These are phyloP conservation scores for Didymella sp. DNA, from an alignment of 2,329 filamentous ascomycete genomes.

Conservation along the genomic window DNA sequence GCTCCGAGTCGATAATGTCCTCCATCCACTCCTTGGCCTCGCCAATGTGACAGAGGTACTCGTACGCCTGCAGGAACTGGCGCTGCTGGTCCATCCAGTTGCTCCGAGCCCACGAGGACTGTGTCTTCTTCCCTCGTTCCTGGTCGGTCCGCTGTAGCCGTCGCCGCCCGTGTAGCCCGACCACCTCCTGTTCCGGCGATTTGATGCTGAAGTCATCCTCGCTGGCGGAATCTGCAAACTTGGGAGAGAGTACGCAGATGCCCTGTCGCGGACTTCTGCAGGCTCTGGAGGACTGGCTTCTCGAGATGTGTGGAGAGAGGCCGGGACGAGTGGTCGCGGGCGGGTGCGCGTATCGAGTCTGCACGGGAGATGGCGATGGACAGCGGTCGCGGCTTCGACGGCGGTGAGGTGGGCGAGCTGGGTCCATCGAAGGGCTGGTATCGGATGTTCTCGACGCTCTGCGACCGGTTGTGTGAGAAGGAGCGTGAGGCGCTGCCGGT, in stretches of 20 bases:
- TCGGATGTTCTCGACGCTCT: slow-evolving; percentile 52
- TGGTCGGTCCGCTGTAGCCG: slow-evolving; percentile 75
- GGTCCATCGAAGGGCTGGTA: slow-evolving; percentile 56
- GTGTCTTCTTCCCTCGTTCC: slow-evolving; percentile 59
- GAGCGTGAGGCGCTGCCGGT: slow-evolving; percentile 26
- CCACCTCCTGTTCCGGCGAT: slow-evolving; percentile 81
- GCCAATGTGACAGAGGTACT: slow-evolving; percentile 98
- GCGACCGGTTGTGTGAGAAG: slow-evolving; percentile 41
- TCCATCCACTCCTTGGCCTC: slow-evolving; percentile 99
- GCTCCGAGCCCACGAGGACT: slow-evolving; percentile 73
- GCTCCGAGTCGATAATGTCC: slow-evolving; percentile 80
- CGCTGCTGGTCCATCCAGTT: slow-evolving; percentile 99
- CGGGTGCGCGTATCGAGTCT: slow-evolving; percentile 49
- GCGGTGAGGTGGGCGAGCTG: slow-evolving; percentile 49
- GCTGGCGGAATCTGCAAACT: slow-evolving; percentile 76
- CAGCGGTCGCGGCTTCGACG: slow-evolving; percentile 53
- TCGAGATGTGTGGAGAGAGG: slow-evolving; percentile 47
- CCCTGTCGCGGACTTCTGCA: slow-evolving; percentile 88
- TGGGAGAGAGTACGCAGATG: slow-evolving; percentile 86
- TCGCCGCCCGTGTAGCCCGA: slow-evolving; percentile 82
- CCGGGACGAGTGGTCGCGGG: slow-evolving; percentile 42
- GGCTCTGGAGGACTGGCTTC: slow-evolving; percentile 71
- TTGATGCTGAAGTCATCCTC: slow-evolving; percentile 83
- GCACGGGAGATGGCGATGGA: slow-evolving; percentile 50
- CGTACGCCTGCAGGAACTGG: slow-evolving; percentile 94